Base-by-base conservation (phyloP, 495 filamentous ascomycete genomes). In the Poronia punctata region DNA sequence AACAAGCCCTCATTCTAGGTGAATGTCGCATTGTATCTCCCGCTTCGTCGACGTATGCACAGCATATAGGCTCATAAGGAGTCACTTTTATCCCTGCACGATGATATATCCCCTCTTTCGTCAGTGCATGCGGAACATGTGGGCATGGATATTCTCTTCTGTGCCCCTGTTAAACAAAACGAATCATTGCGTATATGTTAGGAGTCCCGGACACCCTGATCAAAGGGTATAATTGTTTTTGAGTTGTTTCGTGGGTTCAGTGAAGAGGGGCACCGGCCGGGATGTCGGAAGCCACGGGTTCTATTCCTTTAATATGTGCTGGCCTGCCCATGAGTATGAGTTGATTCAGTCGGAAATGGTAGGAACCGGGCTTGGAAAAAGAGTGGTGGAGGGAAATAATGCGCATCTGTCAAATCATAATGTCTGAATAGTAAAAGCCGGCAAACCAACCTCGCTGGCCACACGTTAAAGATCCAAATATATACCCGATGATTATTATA, bases 1-100 rank as follows among this genome's bases (percentile, higher is more conserved):
- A 57, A 51, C 42, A 59, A 59, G 46, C 49, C 55, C 35, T 24
- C 52, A 39, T 56, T 59, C 46, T 59, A 59, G 55, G 43, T 26
- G 19, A 53, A 36, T 46, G 37, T 48, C 28, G 55, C 44, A 25
- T 23, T 36, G 31, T 35, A 23, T 37, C 35, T 45, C 21, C 43
- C 36, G 22, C 35, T 31, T 17, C 43, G 31, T 40, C 30, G 43
- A 34, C 43, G 43, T 27, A 38, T 45, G 34, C 42, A 24, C 28
- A 45, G 42, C 16, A 45, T 45, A 9, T 45, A 30, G 35, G 16
- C n/a, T n/a, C n/a, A n/a, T n/a, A n/a, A n/a, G n/a, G n/a, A n/a
- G n/a, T n/a, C n/a, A n/a, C n/a, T n/a, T n/a, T n/a, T n/a, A n/a
- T n/a, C n/a, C n/a, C n/a, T n/a, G n/a, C n/a, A n/a, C n/a, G n/a